phyloP scores from a whole-genome alignment of 202 grass and related monocot genomes.

The Brachypodium distachyon region DNA sequence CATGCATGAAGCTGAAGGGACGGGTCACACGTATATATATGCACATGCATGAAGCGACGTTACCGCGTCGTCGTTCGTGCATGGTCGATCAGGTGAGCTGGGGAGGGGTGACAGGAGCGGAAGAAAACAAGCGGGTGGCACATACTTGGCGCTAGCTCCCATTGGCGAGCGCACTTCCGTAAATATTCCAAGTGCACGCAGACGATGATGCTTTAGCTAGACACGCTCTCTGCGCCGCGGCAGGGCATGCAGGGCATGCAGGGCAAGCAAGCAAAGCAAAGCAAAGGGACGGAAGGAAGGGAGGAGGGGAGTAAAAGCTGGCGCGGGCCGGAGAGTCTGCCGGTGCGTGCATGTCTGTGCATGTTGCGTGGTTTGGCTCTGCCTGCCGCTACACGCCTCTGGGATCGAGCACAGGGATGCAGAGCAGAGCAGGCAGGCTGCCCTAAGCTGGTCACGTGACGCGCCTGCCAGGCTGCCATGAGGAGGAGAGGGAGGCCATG shows the following conservation, averaged over 20 bases:
- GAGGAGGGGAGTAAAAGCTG: background rate
- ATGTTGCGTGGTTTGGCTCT: background rate
- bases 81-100: conserved; percentile 8
- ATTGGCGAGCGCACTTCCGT: background rate
- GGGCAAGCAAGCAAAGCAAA: no score
- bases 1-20: background rate
- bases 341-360: background rate
- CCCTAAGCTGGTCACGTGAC: conserved; percentile 30
- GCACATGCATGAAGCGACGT: background rate
- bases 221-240: background rate
- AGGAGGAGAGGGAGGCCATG: background rate
- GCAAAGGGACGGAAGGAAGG: background rate
- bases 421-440: background rate
- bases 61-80: background rate
- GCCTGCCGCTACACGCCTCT: conserved; percentile 19
- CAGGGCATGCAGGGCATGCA: background rate
- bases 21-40: background rate
- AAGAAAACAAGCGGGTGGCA: conserved; percentile 22
- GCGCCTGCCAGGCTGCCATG: conserved; percentile 8
- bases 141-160: background rate
- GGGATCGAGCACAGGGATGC: background rate
- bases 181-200: background rate
- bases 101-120: conserved; percentile 11
- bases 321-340: background rate
- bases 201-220: background rate